Base-by-base conservation (phyloP, 257 asterid genomes). In the Leptodermis oblonga region DNA sequence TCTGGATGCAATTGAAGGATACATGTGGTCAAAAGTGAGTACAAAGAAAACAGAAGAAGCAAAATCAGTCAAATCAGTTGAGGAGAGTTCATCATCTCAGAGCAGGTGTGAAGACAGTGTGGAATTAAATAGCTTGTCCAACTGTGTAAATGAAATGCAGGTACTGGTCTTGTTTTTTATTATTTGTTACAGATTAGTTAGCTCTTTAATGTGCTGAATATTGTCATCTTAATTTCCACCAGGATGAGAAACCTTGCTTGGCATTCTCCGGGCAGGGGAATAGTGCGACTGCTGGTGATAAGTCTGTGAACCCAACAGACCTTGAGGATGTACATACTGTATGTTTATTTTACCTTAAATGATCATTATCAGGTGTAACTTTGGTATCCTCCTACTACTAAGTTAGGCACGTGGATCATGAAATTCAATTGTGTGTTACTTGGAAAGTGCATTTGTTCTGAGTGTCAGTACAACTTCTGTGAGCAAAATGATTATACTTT, bases 21-120 rank as follows among this genome's bases (percentile, higher is more conserved):
- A 86, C 81, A 37, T 94, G 79, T 79, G 87, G 92, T 81, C 83
- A 68, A 86, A 81, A 79, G 88, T 88, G 78, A 73, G 73, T 72
- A 74, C 6, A 46, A 80, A 62, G 25, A 76, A 82, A 77, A 60
- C 80, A 63, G 68, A 78, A 63, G 70, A 70, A 70, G 71, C 76
- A 73, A 69, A 75, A 33, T 49, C 71, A 30, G 62, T 76, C 61
- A 73, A 80, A 52, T 69, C 74, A 70, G 81, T 68, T 41, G 76
- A 59, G 70, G 89, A 74, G 67, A 68, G 78, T 59, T 62, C 80
- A 17, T 61, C 77, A 64, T 80, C 88, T 66, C 82, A 70, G 67
- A 72, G 77, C 48, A 76, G 75, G 79, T 70, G 56, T 76, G 69
- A 56, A 65, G 87, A 81, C 73, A 74, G 55, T 77, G 49, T 60